These are phyloP conservation scores for Suhomyces yuchorum DNA, from an alignment of 1,139 yeast species.

Conservation along the genomic window DNA sequence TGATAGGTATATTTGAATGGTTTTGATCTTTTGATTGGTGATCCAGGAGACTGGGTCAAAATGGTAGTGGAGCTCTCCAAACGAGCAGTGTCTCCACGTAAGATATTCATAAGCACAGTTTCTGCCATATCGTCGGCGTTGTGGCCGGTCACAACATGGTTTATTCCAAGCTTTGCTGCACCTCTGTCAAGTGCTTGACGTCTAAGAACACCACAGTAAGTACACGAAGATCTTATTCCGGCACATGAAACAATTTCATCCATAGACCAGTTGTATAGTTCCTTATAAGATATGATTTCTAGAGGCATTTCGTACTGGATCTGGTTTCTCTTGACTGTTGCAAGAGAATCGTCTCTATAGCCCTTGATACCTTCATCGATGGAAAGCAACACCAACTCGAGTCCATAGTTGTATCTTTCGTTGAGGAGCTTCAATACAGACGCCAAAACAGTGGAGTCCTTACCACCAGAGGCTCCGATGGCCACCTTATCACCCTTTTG, in stretches of 20 bases:
- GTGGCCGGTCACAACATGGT: slow-evolving; percentile 96
- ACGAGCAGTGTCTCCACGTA: slow-evolving; percentile 95
- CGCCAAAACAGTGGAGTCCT: slow-evolving; percentile 95
- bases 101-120: slow-evolving; percentile 89
- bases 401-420: slow-evolving; percentile 84
- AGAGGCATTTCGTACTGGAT: slow-evolving; percentile 85
- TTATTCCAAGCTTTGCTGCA: slow-evolving; percentile 82
- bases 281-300: slow-evolving; percentile 86
- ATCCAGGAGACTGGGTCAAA: slow-evolving; percentile 75
- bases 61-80: slow-evolving; percentile 89
- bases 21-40: slow-evolving; percentile 86
- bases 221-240: slow-evolving; percentile 92
- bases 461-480: slow-evolving; percentile 98
- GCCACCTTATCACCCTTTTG: slow-evolving; percentile 84
- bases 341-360: slow-evolving; percentile 94
- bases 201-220: slow-evolving; percentile 96
- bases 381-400: slow-evolving; percentile 76
- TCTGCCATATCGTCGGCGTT: slow-evolving; percentile 99
- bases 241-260: slow-evolving; percentile 96
- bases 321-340: slow-evolving; percentile 93
- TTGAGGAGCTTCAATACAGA: slow-evolving; percentile 83
- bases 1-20: slow-evolving; percentile 96
- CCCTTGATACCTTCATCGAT: slow-evolving; percentile 98
- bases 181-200: slow-evolving; percentile 97
- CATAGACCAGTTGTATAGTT: slow-evolving; percentile 95